phyloP scores from a whole-genome alignment of 192 early-diverging fungal species.

The Jimgerdemannia lactiflua region DNA sequence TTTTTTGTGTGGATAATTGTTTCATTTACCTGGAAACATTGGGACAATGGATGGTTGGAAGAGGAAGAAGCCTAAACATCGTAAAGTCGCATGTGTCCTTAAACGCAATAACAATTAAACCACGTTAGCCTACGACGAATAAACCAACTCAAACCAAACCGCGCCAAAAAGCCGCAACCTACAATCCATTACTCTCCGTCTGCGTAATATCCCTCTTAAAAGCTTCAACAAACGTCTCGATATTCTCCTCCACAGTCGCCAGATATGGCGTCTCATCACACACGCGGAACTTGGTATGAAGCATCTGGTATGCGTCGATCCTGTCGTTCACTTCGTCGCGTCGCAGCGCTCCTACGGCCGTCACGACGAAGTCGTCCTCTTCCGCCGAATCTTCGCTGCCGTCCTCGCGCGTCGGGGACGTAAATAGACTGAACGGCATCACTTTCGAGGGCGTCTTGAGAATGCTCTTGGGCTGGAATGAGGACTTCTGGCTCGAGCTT shows the following conservation, averaged over 20 bases:
- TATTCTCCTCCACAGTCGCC: background rate
- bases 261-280: background rate
- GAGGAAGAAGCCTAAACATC: background rate
- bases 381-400: background rate
- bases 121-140: background rate
- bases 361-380: background rate
- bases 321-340: background rate
- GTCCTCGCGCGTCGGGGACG: background rate
- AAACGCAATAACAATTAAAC: background rate
- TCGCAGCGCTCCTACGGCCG: background rate
- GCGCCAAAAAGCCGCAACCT: background rate
- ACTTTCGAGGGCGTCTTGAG: background rate
- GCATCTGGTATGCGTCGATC: background rate
- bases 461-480: background rate
- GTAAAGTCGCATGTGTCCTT: background rate
- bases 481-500: background rate
- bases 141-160: background rate
- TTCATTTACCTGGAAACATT: background rate
- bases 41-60: background rate
- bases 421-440: background rate
- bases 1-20: background rate
- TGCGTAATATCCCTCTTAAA: background rate
- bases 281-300: background rate
- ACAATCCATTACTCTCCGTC: background rate
- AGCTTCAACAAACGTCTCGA: background rate